Conservation (phyloP, 2,329 filamentous ascomycete species). For the Alternaria incomplexa region DNA sequence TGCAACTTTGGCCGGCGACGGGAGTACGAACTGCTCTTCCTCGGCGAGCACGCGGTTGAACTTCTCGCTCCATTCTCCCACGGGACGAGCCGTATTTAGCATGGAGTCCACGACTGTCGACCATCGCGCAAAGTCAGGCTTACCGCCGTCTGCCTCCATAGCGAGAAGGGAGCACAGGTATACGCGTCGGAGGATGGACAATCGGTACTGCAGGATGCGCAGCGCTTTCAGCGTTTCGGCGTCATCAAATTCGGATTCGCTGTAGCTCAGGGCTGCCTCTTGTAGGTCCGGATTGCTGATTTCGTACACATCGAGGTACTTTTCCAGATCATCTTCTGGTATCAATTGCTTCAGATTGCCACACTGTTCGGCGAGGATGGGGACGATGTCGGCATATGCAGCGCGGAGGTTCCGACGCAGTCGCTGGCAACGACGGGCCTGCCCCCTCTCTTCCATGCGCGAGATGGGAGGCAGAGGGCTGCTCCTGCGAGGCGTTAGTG, state of each 20-base stretch:
- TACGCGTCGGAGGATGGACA: conserved; percentile 81
- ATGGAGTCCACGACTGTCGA: conserved; percentile 78
- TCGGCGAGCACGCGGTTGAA: conserved; percentile 75
- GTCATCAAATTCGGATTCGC: conserved; percentile 74
- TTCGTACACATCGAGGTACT: conserved; percentile 79
- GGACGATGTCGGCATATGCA: conserved; percentile 72
- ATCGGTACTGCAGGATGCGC: conserved; percentile 68
- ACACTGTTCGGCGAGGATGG: conserved; percentile 74
- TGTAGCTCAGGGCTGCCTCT: conserved; percentile 60
- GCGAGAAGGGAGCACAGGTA: conserved; percentile 89
- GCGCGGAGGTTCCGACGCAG: conserved; percentile 77
- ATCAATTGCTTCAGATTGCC: conserved; percentile 73
- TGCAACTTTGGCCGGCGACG: conserved; percentile 63
- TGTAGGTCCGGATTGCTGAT: conserved; percentile 55
- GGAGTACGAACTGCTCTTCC: conserved; percentile 68
- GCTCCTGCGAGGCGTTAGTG: conserved; percentile 64
- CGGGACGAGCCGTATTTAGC: conserved; percentile 66
- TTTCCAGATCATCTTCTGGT: conserved; percentile 82
- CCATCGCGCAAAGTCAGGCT: conserved; percentile 79
- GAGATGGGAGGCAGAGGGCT: conserved; percentile 90
- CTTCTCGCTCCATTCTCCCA: conserved; percentile 67
- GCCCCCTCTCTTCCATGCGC: conserved; percentile 81
- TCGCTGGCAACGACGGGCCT: conserved; percentile 78
- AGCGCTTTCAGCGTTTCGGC: conserved; percentile 78
- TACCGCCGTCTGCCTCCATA: conserved; percentile 80